phyloP scores from a whole-genome alignment of 208 protist genomes.

The Crithidia brevicula region DNA sequence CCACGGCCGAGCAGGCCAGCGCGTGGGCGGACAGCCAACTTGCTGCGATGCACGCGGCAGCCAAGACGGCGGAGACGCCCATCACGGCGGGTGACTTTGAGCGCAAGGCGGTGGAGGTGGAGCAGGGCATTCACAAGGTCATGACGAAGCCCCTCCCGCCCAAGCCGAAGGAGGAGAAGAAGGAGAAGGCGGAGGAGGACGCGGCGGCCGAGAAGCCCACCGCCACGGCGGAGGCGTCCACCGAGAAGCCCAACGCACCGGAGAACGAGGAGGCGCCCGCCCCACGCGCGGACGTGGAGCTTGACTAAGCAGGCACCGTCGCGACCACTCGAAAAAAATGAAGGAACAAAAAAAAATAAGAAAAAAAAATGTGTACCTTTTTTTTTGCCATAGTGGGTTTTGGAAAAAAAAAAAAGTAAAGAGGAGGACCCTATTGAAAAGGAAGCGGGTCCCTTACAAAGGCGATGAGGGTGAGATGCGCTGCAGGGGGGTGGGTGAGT shows the following conservation, averaged over 20 bases:
- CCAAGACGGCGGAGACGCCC: conserved; percentile 51
- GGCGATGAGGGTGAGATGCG: no score
- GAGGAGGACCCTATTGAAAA: no score
- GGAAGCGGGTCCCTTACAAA: no score
- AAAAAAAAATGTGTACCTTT: no score
- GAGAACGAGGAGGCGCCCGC: conserved; percentile 36
- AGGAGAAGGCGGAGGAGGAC: conserved; percentile 36
- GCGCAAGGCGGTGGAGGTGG: conserved; percentile 43
- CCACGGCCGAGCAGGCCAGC: conserved; percentile 57
- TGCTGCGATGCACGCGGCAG: conserved; percentile 34
- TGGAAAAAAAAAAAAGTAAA: no score
- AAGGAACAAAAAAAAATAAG: no score
- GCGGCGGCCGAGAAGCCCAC: conserved; percentile 18
- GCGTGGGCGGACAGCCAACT: conserved; percentile 62
- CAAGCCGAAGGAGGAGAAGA: conserved; percentile 51
- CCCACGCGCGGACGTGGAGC: conserved; percentile 19
- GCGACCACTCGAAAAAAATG: no score
- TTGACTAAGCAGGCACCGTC: conserved; percentile 40
- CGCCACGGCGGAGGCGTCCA: conserved; percentile 8
- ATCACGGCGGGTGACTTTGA: conserved; percentile 48
- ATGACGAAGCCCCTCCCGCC: conserved; percentile 52
- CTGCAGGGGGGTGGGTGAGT: no score
- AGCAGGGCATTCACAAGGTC: conserved; percentile 42
- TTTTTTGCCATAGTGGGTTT: no score
- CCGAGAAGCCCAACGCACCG: conserved; percentile 7